Percentiles rank a stretch among this genome's conserved stretches.
Conservation (phyloP, 129 eudicot genomes). For the Calendula officinalis region DNA sequence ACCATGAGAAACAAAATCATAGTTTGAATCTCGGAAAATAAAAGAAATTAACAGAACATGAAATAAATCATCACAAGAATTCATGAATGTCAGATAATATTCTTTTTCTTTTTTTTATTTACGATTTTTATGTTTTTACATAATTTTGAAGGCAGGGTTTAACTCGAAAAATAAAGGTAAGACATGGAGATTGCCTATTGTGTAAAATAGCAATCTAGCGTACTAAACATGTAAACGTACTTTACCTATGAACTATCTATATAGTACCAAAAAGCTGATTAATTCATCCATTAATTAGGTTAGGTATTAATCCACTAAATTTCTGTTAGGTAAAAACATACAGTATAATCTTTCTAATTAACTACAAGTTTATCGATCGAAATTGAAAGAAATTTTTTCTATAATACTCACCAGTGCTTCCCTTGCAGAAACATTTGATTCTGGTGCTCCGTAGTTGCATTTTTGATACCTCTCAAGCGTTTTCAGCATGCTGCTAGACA, state of each 20-base stretch:
- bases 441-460: conserved; percentile 96
- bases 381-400: background rate
- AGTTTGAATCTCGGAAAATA: background rate
- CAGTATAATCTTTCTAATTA: background rate
- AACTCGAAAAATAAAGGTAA: conserved; percentile 7
- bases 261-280: background rate
- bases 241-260: background rate
- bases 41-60: no score
- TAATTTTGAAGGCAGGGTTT: background rate
- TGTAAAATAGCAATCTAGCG: conserved; percentile 3
- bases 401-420: conserved; percentile 65
- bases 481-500: conserved; percentile 79
- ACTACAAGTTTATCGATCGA: background rate
- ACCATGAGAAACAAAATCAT: conserved; percentile 5
- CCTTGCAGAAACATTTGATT: conserved; percentile 62
- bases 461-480: conserved; percentile 91
- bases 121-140: background rate
- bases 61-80: no score
- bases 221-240: background rate
- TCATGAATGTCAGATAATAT: no score
- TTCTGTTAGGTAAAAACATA: background rate
- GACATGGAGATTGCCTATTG: background rate
- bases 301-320: background rate
- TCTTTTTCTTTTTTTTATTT: no score
- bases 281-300: background rate